Conservation (phyloP, 2,329 filamentous ascomycete genomes). For the Magnaporthiopsis poae region DNA sequence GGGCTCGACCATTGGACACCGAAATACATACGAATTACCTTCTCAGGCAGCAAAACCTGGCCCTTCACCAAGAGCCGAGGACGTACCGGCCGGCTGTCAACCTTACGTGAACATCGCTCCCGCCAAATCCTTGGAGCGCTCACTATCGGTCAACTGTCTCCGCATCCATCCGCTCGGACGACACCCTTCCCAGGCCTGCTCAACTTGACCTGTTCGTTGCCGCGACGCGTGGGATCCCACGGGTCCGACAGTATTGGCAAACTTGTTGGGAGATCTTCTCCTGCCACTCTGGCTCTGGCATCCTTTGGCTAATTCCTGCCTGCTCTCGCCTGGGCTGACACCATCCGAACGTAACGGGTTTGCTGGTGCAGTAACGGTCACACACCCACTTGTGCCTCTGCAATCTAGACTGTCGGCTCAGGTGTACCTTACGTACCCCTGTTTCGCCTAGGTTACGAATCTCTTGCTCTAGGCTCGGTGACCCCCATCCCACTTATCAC, state of each 20-base stretch:
- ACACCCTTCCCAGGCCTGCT: too few relatives aligned
- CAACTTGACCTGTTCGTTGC: too few relatives aligned
- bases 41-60: background rate
- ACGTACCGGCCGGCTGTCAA: background rate
- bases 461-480: background rate
- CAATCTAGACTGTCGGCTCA: background rate
- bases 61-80: background rate
- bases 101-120: background rate
- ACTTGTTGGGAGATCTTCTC: background rate
- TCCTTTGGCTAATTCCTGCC: background rate
- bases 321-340: background rate
- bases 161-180: too few relatives aligned
- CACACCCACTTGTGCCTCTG: background rate
- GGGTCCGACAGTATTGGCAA: background rate
- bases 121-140: background rate
- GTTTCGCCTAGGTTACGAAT: background rate
- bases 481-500: background rate
- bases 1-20: background rate
- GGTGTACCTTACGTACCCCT: background rate
- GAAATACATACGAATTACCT: background rate
- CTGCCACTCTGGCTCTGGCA: background rate
- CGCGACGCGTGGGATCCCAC: too few relatives aligned
- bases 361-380: background rate
- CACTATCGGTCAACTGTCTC: too few relatives aligned
- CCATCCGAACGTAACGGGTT: background rate